phyloP scores from a whole-genome alignment of 306 rosid genomes.

The apple (Malus domestica) region DNA sequence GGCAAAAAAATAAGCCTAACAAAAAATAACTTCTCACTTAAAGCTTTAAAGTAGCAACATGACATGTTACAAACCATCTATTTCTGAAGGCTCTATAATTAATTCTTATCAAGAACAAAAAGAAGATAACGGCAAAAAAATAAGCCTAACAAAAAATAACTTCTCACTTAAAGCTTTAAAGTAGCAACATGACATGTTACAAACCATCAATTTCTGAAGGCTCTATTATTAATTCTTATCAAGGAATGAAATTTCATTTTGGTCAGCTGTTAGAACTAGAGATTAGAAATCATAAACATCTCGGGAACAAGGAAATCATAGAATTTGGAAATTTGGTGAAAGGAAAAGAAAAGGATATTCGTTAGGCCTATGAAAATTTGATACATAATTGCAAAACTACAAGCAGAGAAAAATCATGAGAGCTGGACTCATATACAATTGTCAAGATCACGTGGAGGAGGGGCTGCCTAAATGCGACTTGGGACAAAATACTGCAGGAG shows the following conservation, averaged over 20 bases:
- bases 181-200: not conserved
- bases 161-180: not conserved
- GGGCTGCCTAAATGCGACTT: constrained; percentile 7
- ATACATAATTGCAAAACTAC: not conserved
- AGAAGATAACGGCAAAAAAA: not conserved
- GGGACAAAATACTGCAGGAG: not conserved
- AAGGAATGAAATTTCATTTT: not conserved
- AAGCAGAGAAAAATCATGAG: not conserved
- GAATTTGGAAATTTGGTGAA: not conserved
- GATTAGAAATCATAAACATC: not conserved
- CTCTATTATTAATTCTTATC: not conserved
- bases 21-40: not conserved
- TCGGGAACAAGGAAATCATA: not conserved
- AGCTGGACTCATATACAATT: too few species aligned
- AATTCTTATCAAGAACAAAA: not conserved
- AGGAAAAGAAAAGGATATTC: not conserved
- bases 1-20: not conserved
- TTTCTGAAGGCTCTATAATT: not conserved
- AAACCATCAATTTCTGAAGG: not conserved
- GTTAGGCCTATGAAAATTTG: too few species aligned
- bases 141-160: too few species aligned
- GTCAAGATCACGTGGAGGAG: constrained; percentile 58
- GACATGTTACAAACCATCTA: not conserved
- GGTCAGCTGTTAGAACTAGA: not conserved
- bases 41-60: not conserved